Evolutionary conservation across 495 filamentous ascomycete species (phyloP).

Genomic region (Thozetella sp.): DNA sequence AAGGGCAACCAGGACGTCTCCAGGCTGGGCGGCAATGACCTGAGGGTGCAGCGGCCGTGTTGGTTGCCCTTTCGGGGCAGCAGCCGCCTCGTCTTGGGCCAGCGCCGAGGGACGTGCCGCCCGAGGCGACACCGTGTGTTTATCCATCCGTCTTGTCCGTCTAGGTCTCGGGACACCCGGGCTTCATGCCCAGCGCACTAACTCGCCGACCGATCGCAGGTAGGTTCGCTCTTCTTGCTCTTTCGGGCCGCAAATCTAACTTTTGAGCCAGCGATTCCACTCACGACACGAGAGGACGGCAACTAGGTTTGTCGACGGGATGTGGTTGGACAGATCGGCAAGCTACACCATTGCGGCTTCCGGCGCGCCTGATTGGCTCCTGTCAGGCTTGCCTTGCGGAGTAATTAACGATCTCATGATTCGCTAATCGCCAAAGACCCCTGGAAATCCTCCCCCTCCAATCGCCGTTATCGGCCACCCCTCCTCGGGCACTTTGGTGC

Average conservation of each 20-base stretch:
- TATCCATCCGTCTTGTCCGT: slow-evolving; percentile 3
- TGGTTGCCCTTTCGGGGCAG: not conserved
- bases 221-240: not conserved
- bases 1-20: slow-evolving; percentile 63
- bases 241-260: not conserved
- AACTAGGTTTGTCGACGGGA: not conserved
- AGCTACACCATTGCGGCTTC: not conserved
- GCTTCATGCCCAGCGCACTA: too few relatives aligned
- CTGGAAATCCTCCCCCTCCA: not conserved
- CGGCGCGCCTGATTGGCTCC: not conserved
- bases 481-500: not conserved
- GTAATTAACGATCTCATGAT: slow-evolving; percentile 14
- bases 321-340: not conserved
- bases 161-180: too few relatives aligned
- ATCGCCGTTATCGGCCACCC: not conserved
- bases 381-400: slow-evolving; percentile 13
- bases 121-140: slow-evolving; percentile 7
- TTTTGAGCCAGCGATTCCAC: not conserved
- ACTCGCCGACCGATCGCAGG: not conserved
- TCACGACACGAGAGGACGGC: not conserved
- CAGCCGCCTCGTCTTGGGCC: not conserved
- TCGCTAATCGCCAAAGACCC: slow-evolving; percentile 4
- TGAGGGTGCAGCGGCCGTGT: slow-evolving; percentile 22
- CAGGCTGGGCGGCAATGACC: slow-evolving; percentile 26
- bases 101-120: not conserved